Conservation (phyloP, 108 stramenopile species). For the Ochromonas danica region DNA sequence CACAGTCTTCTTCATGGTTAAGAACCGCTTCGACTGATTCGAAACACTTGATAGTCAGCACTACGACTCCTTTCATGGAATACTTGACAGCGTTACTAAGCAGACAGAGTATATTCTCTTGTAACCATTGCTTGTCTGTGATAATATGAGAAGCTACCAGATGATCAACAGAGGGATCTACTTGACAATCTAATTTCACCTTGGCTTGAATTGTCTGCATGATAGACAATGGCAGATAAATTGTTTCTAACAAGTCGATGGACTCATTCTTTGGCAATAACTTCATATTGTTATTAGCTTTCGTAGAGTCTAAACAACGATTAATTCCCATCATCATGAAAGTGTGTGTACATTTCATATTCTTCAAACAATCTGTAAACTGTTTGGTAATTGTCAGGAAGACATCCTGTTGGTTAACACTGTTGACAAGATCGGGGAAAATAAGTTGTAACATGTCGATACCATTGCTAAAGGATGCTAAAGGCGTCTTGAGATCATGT, state of each 20-base stretch:
- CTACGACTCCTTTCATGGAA: background rate
- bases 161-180: background rate
- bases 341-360: background rate
- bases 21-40: no score
- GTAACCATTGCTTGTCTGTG: conserved; percentile 29
- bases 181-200: background rate
- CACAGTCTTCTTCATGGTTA: no score
- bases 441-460: background rate
- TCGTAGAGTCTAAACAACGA: background rate
- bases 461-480: background rate
- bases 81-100: background rate
- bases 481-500: no score
- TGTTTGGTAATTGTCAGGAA: no score
- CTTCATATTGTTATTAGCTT: background rate
- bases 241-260: background rate
- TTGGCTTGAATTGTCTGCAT: background rate
- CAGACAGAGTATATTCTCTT: conserved; percentile 27
- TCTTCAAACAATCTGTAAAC: background rate
- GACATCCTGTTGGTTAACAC: no score
- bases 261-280: background rate
- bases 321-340: background rate
- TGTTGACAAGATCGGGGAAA: no score
- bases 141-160: conserved; percentile 7
- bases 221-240: background rate
- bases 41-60: no score